Conservation (phyloP, 441 rosid species). For the Gossypium davidsonii region DNA sequence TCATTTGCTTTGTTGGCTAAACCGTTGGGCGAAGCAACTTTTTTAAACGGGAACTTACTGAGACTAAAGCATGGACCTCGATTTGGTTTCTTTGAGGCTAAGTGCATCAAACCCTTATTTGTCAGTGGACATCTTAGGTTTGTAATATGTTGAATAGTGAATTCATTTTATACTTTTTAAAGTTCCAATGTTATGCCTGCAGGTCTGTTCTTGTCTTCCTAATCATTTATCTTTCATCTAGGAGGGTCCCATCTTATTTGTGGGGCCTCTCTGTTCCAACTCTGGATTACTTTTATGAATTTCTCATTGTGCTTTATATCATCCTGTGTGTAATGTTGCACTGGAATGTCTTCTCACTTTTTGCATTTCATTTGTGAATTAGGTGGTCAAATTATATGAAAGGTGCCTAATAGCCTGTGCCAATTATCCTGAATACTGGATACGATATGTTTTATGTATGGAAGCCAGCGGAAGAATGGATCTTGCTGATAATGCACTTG, state of each 20-base stretch:
- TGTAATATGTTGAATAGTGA: slow-evolving; percentile 39
- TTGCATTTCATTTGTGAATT: slow-evolving; percentile 16
- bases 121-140: slow-evolving; percentile 67
- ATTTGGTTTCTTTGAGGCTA: slow-evolving; percentile 91
- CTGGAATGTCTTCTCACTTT: slow-evolving; percentile 17
- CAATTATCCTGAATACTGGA: slow-evolving; percentile 89
- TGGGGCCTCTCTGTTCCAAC: slow-evolving; percentile 84
- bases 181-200: slow-evolving; percentile 87
- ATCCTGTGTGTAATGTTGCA: slow-evolving; percentile 16
- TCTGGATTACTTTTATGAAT: slow-evolving; percentile 78
- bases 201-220: slow-evolving; percentile 92
- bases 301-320: slow-evolving; percentile 54
- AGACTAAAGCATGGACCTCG: slow-evolving; percentile 85
- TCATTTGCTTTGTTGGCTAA: slow-evolving; percentile 93
- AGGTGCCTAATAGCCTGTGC: slow-evolving; percentile 95
- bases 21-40: slow-evolving; percentile 96
- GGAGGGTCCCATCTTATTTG: slow-evolving; percentile 70
- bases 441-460: slow-evolving; percentile 79
- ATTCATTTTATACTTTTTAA: slow-evolving; percentile 44
- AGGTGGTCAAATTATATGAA: slow-evolving; percentile 92
- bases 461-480: slow-evolving; percentile 70
- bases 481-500: slow-evolving; percentile 79
- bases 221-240: slow-evolving; percentile 83
- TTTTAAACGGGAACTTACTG: slow-evolving; percentile 83
- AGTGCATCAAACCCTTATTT: slow-evolving; percentile 85